phyloP scores from a whole-genome alignment of 192 early-diverging fungal genomes.

The Chytriomyces sp. region DNA sequence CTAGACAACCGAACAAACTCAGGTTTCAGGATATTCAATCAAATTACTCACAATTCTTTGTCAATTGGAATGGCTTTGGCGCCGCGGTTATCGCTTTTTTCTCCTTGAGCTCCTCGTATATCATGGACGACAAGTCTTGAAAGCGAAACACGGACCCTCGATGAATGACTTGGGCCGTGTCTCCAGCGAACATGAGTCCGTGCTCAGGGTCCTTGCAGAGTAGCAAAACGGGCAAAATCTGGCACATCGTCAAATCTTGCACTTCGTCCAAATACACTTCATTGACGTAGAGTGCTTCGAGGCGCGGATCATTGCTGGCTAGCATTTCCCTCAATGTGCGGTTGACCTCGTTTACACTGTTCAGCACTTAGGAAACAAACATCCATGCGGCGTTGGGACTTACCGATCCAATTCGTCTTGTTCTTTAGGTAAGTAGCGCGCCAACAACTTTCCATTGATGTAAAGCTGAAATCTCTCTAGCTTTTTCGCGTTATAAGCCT shows the following conservation, averaged over 20 bases:
- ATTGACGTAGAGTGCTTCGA: constrained; percentile 11
- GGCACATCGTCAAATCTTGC: constrained; percentile 36
- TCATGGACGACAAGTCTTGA: constrained; percentile 30
- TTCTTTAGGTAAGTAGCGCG: background rate
- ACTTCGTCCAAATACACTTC: constrained; percentile 28
- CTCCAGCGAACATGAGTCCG: constrained; percentile 39
- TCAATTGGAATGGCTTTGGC: constrained; percentile 15
- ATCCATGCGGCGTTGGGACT: background rate
- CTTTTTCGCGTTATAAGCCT: constrained; percentile 19
- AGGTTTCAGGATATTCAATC: background rate
- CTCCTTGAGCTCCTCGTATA: constrained; percentile 2
- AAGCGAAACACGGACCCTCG: constrained; percentile 34
- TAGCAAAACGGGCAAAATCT: constrained; percentile 26
- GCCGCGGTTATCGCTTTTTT: constrained; percentile 13
- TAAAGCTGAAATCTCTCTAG: constrained; percentile 10
- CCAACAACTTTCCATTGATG: constrained; percentile 14
- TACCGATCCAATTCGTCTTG: constrained; percentile 32
- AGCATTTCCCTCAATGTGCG: constrained; percentile 5
- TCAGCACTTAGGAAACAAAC: background rate
- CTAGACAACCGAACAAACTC: background rate
- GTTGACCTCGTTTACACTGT: constrained; percentile 36
- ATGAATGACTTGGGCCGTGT: constrained; percentile 36
- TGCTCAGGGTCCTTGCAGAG: constrained; percentile 25
- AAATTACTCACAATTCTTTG: constrained; percentile 25
- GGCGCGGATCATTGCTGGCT: constrained; percentile 8